A percentile compares a stretch with the other conserved stretches of the same genome.
Evolutionary conservation across 2,329 filamentous ascomycete species (phyloP).

Genomic region (Epichloe baconii): DNA sequence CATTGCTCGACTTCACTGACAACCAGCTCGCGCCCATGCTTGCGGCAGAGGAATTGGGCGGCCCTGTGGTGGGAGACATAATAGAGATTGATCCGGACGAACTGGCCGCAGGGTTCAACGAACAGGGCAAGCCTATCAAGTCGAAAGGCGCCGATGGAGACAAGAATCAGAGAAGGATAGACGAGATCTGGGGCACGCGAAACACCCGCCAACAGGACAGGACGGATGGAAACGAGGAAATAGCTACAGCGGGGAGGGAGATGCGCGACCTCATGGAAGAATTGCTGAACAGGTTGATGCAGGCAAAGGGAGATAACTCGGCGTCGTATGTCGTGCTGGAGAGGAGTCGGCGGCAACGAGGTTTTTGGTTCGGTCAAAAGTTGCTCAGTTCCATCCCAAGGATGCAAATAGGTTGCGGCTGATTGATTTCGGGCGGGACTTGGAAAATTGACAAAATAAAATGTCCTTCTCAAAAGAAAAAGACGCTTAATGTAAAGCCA

Average conservation of each 20-base stretch:
- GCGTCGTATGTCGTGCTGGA: conserved; percentile 45
- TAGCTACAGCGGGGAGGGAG: conserved; percentile 38
- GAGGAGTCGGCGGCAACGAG: conserved; percentile 49
- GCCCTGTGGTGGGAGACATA: conserved; percentile 66
- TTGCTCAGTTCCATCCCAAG: conserved; percentile 51
- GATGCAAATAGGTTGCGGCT: conserved; percentile 47
- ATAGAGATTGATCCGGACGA: conserved; percentile 50
- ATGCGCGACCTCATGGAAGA: conserved; percentile 48
- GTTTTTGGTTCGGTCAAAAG: conserved; percentile 51
- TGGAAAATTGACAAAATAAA: conserved; percentile 34
- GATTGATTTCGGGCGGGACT: conserved; percentile 50
- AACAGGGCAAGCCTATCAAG: conserved; percentile 43
- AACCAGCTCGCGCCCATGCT: conserved; percentile 59
- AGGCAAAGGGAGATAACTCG: conserved; percentile 39
- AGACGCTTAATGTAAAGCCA: too few relatives aligned
- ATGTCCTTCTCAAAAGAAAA: too few relatives aligned
- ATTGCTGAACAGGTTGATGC: conserved; percentile 44
- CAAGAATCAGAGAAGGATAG: conserved; percentile 46
- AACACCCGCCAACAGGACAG: conserved; percentile 9
- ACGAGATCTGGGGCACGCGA: conserved; percentile 45
- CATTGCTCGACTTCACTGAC: conserved; percentile 59
- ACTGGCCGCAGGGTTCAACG: conserved; percentile 45
- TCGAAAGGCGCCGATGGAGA: conserved; percentile 28
- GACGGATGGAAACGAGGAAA: conserved; percentile 28
- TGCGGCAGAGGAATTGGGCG: conserved; percentile 71